phyloP scores from a whole-genome alignment of 352 stramenopile genomes.

The Phytophthora citrophthora region DNA sequence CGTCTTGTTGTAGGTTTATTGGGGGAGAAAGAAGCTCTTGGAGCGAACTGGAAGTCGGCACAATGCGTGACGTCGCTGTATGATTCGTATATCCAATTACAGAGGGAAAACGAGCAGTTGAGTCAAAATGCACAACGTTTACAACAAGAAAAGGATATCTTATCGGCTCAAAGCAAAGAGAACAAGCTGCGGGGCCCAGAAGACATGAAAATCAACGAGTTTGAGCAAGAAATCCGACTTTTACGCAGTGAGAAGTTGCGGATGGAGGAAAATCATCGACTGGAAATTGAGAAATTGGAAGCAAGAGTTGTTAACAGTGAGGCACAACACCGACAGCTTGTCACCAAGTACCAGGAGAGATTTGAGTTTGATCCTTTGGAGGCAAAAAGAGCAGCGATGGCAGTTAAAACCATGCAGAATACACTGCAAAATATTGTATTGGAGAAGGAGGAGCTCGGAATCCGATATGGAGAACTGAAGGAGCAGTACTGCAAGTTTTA shows the following conservation, averaged over 20 bases:
- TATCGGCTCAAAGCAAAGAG: conserved; percentile 5
- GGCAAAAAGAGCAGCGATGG: conserved; percentile 53
- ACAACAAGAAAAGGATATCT: conserved; percentile 18
- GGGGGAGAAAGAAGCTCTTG: conserved; percentile 30
- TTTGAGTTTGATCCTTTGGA: conserved; percentile 65
- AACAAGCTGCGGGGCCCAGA: conserved; percentile 19
- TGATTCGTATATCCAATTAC: conserved; percentile 70
- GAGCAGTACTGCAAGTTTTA: conserved; percentile 45
- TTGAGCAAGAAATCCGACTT: conserved; percentile 57
- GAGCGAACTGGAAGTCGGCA: conserved; percentile 71
- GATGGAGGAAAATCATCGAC: conserved; percentile 43
- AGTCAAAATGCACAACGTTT: conserved; percentile 16
- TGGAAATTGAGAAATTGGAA: conserved; percentile 48
- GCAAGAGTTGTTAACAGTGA: conserved; percentile 33
- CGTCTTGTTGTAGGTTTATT: not conserved
- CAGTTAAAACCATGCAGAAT: conserved; percentile 59
- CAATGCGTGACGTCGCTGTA: conserved; percentile 81
- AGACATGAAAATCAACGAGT: conserved; percentile 25
- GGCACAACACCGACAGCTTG: conserved; percentile 40
- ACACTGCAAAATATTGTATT: conserved; percentile 60
- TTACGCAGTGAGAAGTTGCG: conserved; percentile 57
- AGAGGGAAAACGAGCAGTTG: conserved; percentile 53
- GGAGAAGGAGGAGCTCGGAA: conserved; percentile 73
- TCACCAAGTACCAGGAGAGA: conserved; percentile 58
- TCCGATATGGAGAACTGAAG: conserved; percentile 48